These are phyloP conservation scores for Pseudopyricularia javanii DNA, from an alignment of 2,329 filamentous ascomycete species.

Conservation along the genomic window DNA sequence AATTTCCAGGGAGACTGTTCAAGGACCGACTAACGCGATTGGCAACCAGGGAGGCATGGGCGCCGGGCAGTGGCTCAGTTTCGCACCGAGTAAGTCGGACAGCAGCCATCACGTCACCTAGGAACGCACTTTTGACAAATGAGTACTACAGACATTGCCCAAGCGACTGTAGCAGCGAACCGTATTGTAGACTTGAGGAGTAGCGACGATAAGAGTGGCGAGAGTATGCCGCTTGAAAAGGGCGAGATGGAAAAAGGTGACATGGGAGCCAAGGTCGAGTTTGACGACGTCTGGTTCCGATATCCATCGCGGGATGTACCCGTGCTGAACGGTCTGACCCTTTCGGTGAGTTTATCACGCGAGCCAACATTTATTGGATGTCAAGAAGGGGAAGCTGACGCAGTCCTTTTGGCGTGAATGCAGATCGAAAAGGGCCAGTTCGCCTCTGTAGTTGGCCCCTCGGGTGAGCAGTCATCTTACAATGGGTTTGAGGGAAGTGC, in stretches of 20 bases:
- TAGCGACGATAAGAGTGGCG: slow-evolving; percentile 10
- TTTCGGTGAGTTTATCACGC: slow-evolving; percentile 31
- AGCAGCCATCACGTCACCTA: neutral
- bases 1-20: neutral
- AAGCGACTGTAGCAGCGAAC: slow-evolving; percentile 16
- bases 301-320: slow-evolving; percentile 59
- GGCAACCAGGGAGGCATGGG: slow-evolving; percentile 13
- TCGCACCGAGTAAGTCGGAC: slow-evolving; percentile 14
- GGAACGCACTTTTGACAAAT: neutral
- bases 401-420: neutral
- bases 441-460: slow-evolving; percentile 18
- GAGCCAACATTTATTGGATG: neutral
- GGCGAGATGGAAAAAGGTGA: slow-evolving; percentile 15
- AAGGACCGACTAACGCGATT: neutral
- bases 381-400: neutral
- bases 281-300: slow-evolving; percentile 56
- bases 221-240: slow-evolving; percentile 12
- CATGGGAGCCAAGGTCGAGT: slow-evolving; percentile 38
- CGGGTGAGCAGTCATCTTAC: slow-evolving; percentile 7
- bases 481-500: neutral
- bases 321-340: slow-evolving; percentile 52
- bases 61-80: slow-evolving; percentile 19
- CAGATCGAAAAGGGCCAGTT: slow-evolving; percentile 17
- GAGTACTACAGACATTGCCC: slow-evolving; percentile 14
- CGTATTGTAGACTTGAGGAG: slow-evolving; percentile 17